A percentile compares a stretch with the other conserved stretches of the same genome.
Conservation (phyloP, 2,329 filamentous ascomycete species). For the Grosmannia serpens region DNA sequence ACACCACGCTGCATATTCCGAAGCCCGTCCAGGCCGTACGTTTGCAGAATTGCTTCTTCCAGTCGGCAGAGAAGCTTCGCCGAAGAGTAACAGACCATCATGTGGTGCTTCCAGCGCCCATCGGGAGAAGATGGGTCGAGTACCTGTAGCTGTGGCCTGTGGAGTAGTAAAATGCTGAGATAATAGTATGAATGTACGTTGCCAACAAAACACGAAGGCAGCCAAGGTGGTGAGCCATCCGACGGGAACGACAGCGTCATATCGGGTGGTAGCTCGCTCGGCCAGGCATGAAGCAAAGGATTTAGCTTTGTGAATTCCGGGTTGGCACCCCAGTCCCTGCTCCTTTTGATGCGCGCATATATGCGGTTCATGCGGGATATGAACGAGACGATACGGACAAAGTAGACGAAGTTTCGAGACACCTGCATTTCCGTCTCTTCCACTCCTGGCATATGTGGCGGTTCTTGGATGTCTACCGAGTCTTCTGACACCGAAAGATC, state of each 20-base stretch:
- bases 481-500: conserved; percentile 67
- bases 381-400: conserved; percentile 65
- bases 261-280: conserved; percentile 65
- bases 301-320: conserved; percentile 73
- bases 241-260: conserved; percentile 65
- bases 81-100: conserved; percentile 74
- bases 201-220: conserved; percentile 76
- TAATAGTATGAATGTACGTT: conserved; percentile 87
- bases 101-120: conserved; percentile 75
- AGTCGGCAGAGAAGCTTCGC: conserved; percentile 77
- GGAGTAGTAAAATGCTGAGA: conserved; percentile 72
- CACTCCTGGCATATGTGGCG: conserved; percentile 49
- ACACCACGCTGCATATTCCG: conserved; percentile 89
- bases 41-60: conserved; percentile 70
- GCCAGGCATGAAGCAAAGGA: conserved; percentile 63
- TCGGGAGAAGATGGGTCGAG: conserved; percentile 60
- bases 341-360: conserved; percentile 58
- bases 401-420: conserved; percentile 76
- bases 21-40: conserved; percentile 68
- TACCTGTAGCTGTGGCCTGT: conserved; percentile 73
- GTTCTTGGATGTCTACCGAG: conserved; percentile 63
- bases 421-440: conserved; percentile 66
- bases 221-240: conserved; percentile 71
- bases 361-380: conserved; percentile 66
- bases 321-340: conserved; percentile 73